These are phyloP conservation scores for Orbilia quercus DNA, from an alignment of 2,329 filamentous ascomycete species.

Conservation along the genomic window DNA sequence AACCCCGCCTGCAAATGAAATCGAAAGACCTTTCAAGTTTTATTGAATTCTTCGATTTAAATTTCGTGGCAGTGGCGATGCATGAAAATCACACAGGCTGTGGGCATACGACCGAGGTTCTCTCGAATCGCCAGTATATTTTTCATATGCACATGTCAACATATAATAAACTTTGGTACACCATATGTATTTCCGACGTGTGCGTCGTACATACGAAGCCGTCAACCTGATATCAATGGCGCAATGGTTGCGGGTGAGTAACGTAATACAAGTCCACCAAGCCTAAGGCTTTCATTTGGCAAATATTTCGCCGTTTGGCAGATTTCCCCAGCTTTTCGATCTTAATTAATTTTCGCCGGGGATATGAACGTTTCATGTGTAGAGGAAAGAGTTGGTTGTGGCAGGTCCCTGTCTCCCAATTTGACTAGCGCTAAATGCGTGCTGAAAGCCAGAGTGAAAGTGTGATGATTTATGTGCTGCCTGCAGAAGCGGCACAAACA, in stretches of 20 bases:
- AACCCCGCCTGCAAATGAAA: no score
- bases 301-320: constrained; percentile 26
- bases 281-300: constrained; percentile 26
- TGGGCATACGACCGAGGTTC: constrained; percentile 21
- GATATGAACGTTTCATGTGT: constrained; percentile 50
- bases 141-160: constrained; percentile 42
- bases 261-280: constrained; percentile 50
- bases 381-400: constrained; percentile 40
- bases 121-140: not conserved
- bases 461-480: constrained; percentile 37
- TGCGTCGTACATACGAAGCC: constrained; percentile 45
- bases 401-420: constrained; percentile 32
- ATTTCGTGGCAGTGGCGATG: not conserved
- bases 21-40: no score
- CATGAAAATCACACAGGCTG: constrained; percentile 13
- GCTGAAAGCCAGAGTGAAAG: constrained; percentile 18
- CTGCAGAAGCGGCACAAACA: constrained; percentile 54
- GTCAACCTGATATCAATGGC: constrained; percentile 54
- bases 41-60: not conserved
- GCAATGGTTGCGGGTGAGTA: constrained; percentile 54
- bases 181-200: constrained; percentile 44
- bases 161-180: constrained; percentile 19
- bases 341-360: constrained; percentile 5
- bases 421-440: constrained; percentile 42
- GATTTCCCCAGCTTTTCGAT: constrained; percentile 44